These are phyloP conservation scores for Cordyceps militaris DNA, from an alignment of 2,329 filamentous ascomycete species.

Conservation along the genomic window DNA sequence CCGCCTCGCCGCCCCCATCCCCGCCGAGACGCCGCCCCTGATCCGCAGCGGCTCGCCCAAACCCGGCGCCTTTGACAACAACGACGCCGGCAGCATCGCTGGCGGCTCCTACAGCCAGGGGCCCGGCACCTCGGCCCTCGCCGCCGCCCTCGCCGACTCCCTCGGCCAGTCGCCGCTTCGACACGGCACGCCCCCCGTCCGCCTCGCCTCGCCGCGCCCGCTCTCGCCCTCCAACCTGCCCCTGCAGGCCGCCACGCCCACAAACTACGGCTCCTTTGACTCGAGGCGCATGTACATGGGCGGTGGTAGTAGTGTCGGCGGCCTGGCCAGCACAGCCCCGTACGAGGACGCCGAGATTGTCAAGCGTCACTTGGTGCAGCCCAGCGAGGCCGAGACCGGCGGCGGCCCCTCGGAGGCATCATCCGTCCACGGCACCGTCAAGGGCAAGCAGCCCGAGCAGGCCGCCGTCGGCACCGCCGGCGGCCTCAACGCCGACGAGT, in stretches of 20 bases:
- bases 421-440: constrained; percentile 35
- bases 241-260: constrained; percentile 45
- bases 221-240: constrained; percentile 34
- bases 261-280: constrained; percentile 83
- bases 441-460: constrained; percentile 47
- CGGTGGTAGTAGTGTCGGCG: constrained; percentile 40
- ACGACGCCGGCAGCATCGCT: constrained; percentile 62
- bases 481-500: constrained; percentile 64
- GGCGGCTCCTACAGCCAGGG: constrained; percentile 59
- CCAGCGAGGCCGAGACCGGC: constrained; percentile 40
- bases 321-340: constrained; percentile 39
- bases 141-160: constrained; percentile 75
- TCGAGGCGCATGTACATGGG: constrained; percentile 39
- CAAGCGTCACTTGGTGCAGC: constrained; percentile 77
- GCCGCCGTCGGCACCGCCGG: constrained; percentile 25
- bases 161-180: constrained; percentile 63
- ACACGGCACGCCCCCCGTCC: constrained; percentile 56
- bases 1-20: constrained; percentile 52
- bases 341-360: constrained; percentile 90
- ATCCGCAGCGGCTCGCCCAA: constrained; percentile 30
- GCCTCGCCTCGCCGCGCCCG: constrained; percentile 36
- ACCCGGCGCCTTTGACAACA: constrained; percentile 37
- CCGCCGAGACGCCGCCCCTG: constrained; percentile 28
- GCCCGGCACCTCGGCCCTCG: constrained; percentile 79
- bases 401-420: constrained; percentile 42